Percentiles rank a stretch among this genome's conserved stretches.
phyloP scores from a whole-genome alignment of 2,329 filamentous ascomycete genomes.

The Fusarium continuum region DNA sequence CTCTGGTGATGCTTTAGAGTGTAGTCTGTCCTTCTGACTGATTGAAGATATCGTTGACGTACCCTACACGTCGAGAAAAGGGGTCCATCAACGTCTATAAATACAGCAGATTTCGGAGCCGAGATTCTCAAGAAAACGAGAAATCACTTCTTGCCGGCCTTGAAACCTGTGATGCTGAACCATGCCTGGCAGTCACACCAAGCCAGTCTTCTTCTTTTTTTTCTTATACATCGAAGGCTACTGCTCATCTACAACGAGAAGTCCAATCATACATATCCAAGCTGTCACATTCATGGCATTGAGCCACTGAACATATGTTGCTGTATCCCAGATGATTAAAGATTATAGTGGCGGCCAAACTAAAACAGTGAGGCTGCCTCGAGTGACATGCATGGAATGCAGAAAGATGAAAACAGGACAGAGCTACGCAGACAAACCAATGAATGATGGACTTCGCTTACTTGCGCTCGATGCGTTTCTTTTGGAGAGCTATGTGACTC shows the following conservation, averaged over 20 bases:
- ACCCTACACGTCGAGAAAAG: too few species aligned
- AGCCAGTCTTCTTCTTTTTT: not conserved
- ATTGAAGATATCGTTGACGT: too few species aligned
- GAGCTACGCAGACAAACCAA: not conserved
- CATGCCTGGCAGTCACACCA: conserved; percentile 1
- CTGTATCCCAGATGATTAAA: not conserved
- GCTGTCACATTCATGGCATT: not conserved
- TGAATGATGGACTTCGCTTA: not conserved
- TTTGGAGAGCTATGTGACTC: not conserved
- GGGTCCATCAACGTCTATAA: too few species aligned
- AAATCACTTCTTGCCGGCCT: too few species aligned
- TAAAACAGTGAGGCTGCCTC: not conserved
- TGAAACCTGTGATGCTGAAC: not conserved
- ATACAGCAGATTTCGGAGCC: too few species aligned
- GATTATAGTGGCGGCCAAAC: not conserved
- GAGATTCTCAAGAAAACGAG: too few species aligned
- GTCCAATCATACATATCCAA: not conserved
- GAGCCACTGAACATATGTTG: conserved; percentile 5
- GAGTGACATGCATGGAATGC: conserved; percentile 22
- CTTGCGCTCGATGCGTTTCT: not conserved
- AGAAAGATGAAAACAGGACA: conserved; percentile 5
- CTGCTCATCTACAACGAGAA: not conserved
- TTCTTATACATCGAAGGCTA: not conserved
- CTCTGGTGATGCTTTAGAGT: too few species aligned
- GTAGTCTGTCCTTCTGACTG: too few species aligned